A percentile compares a stretch with the other conserved stretches of the same genome.
Conservation (phyloP, 768 basidiomycete species). For the Gymnopilus junonius region DNA sequence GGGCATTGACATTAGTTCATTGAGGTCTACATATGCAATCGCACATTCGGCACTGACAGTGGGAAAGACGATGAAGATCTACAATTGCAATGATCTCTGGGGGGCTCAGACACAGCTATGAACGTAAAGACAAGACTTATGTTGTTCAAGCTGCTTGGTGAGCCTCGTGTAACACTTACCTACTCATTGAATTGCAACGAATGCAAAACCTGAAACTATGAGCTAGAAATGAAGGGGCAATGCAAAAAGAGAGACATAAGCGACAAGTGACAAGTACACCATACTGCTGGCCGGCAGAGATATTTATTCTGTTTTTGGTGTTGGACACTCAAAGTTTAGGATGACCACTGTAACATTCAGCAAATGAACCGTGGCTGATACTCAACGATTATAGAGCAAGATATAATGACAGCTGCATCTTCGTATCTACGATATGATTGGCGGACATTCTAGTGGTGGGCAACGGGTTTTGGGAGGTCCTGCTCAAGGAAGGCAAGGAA, state of each 20-base stretch:
- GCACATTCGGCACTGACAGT: too few relatives aligned
- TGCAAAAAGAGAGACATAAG: not conserved
- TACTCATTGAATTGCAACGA: not conserved
- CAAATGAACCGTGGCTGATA: too few relatives aligned
- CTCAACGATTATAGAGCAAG: not conserved
- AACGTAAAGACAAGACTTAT: not conserved
- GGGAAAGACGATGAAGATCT: too few relatives aligned
- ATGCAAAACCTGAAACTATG: not conserved
- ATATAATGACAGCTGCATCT: not conserved
- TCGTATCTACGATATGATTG: slow-evolving; percentile 12
- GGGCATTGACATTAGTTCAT: too few relatives aligned
- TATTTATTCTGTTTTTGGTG: not conserved
- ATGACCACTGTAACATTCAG: too few relatives aligned
- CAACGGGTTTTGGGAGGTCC: slow-evolving; percentile 71
- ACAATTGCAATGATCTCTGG: too few relatives aligned
- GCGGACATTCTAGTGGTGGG: slow-evolving; percentile 45
- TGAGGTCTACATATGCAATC: too few relatives aligned
- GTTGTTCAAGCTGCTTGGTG: not conserved
- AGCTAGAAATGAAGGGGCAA: not conserved
- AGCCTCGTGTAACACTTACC: not conserved
- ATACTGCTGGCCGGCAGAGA: not conserved
- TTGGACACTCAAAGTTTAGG: not conserved
- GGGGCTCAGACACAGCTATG: too few relatives aligned
- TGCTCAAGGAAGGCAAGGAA: slow-evolving; percentile 84
- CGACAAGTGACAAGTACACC: not conserved